Evolutionary conservation across 768 basidiomycete genomes (phyloP), one percentile per base, ranked within the genome.

Genomic region (Suillus discolor): DNA sequence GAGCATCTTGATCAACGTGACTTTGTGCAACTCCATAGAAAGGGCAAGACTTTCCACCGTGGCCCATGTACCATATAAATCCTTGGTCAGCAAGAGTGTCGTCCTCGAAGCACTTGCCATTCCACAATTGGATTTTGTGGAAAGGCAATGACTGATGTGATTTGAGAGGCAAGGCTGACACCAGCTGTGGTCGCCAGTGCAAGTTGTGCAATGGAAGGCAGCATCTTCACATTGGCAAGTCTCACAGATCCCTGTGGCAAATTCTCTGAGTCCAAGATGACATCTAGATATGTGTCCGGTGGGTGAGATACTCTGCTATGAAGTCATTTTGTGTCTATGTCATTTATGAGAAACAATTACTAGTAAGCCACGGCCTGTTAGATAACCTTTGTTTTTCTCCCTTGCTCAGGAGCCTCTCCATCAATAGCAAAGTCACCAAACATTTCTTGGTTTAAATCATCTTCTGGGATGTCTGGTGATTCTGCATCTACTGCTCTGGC

Each of bases 81-180:
- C 74, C 74, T 3, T 68, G 62, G 12, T 70, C 59, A 67, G 69
- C 69, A 0, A 76, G 66, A 8, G 63, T 63, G 6, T 34, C 67
- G 1, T 47, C 25, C 1, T 63, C 31, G 20, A 68, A 74, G 49
- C 44, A 70, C 2, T 20, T 57, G 0, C 68, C 67, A 39, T 66
- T 71, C 74, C 74, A 73, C 2, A 49, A 20, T 42, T 71, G 39
- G 4, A 74, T 44, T 6, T 68, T 55, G 57, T 74, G 72, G 1
- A 70, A 64, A 15, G 62, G 66, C 11, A 61, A 31, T 20, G 25
- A 41, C 16, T 23, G 28, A 42, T 61, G 60, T 12, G 12, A 28
- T n/a, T 18, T 44, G 49, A 51, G 5, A 51, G 5, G 23, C 64
- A 65, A 5, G 31, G 23, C 9, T 4, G 6, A 61, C 64, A 65